These are phyloP conservation scores for Torrubiella hemipterigena DNA, from an alignment of 2,329 filamentous ascomycete genomes.

Conservation along the genomic window DNA sequence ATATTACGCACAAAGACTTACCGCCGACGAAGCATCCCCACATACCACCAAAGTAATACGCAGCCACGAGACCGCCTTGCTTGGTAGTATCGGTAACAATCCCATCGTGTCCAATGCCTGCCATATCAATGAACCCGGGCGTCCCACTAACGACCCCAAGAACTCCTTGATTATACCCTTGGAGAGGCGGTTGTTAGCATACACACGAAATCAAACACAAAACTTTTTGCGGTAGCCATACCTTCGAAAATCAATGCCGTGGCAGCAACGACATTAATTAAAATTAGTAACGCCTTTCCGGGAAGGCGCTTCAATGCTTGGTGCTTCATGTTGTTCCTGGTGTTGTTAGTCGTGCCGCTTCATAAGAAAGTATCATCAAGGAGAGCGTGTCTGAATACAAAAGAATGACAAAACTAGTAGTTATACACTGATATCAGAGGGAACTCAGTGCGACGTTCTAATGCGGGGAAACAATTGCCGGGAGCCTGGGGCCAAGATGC, in stretches of 20 bases:
- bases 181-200: slow-evolving; percentile 2
- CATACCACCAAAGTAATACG: slow-evolving; percentile 39
- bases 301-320: slow-evolving; percentile 12
- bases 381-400: too few species aligned
- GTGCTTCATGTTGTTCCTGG: too few species aligned
- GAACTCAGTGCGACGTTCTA: too few species aligned
- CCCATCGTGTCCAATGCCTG: slow-evolving; percentile 33
- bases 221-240: slow-evolving; percentile 1
- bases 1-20: background rate
- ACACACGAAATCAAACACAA: background rate
- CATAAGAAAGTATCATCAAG: too few species aligned
- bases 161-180: slow-evolving; percentile 43
- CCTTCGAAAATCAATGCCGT: slow-evolving; percentile 12
- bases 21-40: slow-evolving; percentile 36
- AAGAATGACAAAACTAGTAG: too few species aligned
- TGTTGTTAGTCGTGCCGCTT: too few species aligned
- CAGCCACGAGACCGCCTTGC: slow-evolving; percentile 38
- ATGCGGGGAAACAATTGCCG: too few species aligned
- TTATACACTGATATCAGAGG: too few species aligned
- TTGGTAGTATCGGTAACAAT: slow-evolving; percentile 33
- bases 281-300: slow-evolving; percentile 10
- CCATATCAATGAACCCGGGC: slow-evolving; percentile 25
- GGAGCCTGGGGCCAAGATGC: too few species aligned
- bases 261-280: slow-evolving; percentile 11
- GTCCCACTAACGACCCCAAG: slow-evolving; percentile 36